A percentile compares a stretch with the other conserved stretches of the same genome.
Evolutionary conservation across 2,329 filamentous ascomycete genomes (phyloP).

Genomic region (Ophiostoma novo-ulmi): DNA sequence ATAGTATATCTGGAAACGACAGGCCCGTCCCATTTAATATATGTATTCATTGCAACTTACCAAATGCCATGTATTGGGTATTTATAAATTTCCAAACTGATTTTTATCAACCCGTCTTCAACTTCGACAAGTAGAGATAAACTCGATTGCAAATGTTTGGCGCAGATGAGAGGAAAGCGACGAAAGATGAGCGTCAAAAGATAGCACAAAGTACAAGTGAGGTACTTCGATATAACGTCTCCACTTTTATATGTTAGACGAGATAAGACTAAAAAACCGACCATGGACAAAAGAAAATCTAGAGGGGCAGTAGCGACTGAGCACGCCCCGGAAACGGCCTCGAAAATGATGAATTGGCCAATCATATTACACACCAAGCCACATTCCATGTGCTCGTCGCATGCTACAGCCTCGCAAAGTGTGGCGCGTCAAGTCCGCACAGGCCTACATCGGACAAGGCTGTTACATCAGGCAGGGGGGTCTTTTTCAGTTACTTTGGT

Average conservation of each 20-base stretch:
- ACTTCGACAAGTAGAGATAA: not conserved
- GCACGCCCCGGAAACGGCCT: not conserved
- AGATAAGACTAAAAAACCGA: not conserved
- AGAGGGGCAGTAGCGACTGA: slow-evolving; percentile 1
- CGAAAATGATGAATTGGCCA: not conserved
- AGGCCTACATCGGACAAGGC: slow-evolving; percentile 14
- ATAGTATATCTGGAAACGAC: not conserved
- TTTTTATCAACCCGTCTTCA: not conserved
- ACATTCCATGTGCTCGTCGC: not conserved
- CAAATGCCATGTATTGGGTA: not conserved
- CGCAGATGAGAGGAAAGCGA: not conserved
- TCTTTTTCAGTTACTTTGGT: not conserved
- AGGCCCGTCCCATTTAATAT: not conserved
- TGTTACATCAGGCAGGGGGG: not conserved
- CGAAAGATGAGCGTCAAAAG: not conserved
- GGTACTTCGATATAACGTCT: not conserved
- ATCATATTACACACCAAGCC: not conserved
- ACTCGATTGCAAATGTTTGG: not conserved
- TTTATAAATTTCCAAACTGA: not conserved
- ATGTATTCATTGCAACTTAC: not conserved
- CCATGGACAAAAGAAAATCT: not conserved
- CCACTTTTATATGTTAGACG: slow-evolving; percentile 12
- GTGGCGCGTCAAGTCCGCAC: not conserved
- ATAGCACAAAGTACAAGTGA: not conserved
- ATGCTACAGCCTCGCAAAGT: slow-evolving; percentile 1